phyloP scores from a whole-genome alignment of 352 stramenopile species.

The Phytophthora niederhauseri region DNA sequence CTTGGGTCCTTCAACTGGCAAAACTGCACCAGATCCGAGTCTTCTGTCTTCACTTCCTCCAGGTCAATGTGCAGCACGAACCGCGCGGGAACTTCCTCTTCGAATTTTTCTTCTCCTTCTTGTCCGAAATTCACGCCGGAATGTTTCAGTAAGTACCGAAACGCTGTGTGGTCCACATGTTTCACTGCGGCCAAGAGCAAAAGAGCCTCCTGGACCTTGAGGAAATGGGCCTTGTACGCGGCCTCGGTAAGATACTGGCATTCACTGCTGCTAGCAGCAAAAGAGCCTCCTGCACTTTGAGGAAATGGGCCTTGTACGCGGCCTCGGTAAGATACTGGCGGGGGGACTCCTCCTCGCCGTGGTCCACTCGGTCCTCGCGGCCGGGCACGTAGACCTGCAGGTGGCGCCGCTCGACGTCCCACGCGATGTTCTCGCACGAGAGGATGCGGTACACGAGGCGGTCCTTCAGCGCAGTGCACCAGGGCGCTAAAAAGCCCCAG shows the following conservation, averaged over 20 bases:
- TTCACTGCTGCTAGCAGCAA: not conserved
- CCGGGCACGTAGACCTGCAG: not conserved
- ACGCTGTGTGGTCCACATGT: not conserved
- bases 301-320: not conserved
- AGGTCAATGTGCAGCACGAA: not conserved
- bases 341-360: not conserved
- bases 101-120: slow-evolving; percentile 1
- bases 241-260: not conserved
- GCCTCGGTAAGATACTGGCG: not conserved
- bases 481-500: not conserved
- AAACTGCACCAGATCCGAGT: not conserved
- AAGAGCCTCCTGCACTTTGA: not conserved
- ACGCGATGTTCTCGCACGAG: not conserved
- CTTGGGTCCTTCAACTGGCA: not conserved
- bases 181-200: not conserved
- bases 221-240: not conserved
- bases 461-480: not conserved
- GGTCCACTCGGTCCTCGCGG: not conserved
- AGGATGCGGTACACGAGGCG: not conserved
- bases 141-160: not conserved
- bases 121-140: not conserved
- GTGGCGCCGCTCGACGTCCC: not conserved
- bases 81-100: not conserved
- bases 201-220: not conserved
- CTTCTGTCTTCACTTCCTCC: not conserved